Evolutionary conservation across 2,329 filamentous ascomycete species (phyloP), one percentile per base, ranked within the genome.

Genomic region (Aureobasidium sp.): DNA sequence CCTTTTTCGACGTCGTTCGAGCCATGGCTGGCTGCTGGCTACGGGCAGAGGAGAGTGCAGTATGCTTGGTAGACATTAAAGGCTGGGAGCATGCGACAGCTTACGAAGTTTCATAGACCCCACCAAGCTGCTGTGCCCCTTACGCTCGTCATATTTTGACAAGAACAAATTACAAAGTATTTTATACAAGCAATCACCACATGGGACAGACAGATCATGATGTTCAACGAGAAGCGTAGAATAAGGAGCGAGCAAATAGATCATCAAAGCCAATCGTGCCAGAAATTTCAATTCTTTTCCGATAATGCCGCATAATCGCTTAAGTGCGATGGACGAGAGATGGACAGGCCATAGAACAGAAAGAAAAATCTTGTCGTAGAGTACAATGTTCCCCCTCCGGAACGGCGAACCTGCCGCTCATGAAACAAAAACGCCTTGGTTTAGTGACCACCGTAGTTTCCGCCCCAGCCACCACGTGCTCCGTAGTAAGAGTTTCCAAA

Each of bases 401-500:
- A 58, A 58, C 45, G 45, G 45, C 44, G 22, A 60, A 60, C 36
- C 57, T 49, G 57, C 45, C 45, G 45, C n/a, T 51, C 57, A 51
- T 57, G 53, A 60, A 44, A 34, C 22, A 29, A 44, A 48, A 60
- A 63, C 55, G 55, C 62, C 62, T 39, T 60, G 56, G 47, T 58
- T 31, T 59, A 57, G 42, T 62, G 61, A 58, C 61, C 61, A 12
- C 69, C 67, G 65, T 74, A 74, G 62, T 70, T 70, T 42, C 67
- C 66, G 52, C 69, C 71, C 72, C 72, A 74, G 27, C 72, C 71
- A 39, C 71, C 71, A 45, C 70, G 55, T 59, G 49, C 49, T 52
- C 64, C 63, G 62, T 65, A 65, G 64, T 74, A 73, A 27, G 69
- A 68, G 64, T 74, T 70, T 62, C 69, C 68, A 68, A 72, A 74